Evolutionary conservation across 768 basidiomycete genomes (phyloP).

Genomic region (Hericium coralloides): DNA sequence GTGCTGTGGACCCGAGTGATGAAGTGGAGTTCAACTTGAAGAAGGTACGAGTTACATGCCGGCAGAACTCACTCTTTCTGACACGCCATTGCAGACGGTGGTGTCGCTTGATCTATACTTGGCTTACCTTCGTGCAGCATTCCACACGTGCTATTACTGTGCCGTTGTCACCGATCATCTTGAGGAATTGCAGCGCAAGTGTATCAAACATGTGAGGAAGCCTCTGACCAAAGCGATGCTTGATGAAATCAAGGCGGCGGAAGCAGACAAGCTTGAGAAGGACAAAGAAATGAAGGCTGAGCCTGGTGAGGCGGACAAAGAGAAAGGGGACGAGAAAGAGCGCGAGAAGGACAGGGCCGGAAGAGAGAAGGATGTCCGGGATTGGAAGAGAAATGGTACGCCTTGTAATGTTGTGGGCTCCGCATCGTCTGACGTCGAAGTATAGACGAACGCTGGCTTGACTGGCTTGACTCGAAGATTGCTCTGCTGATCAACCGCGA

Average conservation of each 20-base stretch:
- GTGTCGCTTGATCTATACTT: slow-evolving; percentile 88
- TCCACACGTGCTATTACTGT: slow-evolving; percentile 97
- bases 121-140: slow-evolving; percentile 86
- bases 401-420: slow-evolving; percentile 8
- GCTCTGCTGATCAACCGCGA: slow-evolving; percentile 71
- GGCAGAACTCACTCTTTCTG: slow-evolving; percentile 10
- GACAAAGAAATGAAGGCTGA: slow-evolving; percentile 41
- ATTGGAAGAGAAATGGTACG: slow-evolving; percentile 64
- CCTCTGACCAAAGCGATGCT: slow-evolving; percentile 52
- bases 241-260: slow-evolving; percentile 53
- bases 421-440: slow-evolving; percentile 4
- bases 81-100: slow-evolving; percentile 40
- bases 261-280: slow-evolving; percentile 29
- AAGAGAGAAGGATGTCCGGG: slow-evolving; percentile 26
- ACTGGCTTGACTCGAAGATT: slow-evolving; percentile 82
- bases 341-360: slow-evolving; percentile 10
- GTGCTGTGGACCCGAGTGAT: slow-evolving; percentile 46
- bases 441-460: slow-evolving; percentile 81
- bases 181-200: slow-evolving; percentile 93
- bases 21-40: slow-evolving; percentile 59
- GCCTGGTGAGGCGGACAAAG: slow-evolving; percentile 32
- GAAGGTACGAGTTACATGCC: slow-evolving; percentile 42
- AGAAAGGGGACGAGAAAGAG: slow-evolving; percentile 25
- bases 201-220: slow-evolving; percentile 84
- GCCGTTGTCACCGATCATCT: slow-evolving; percentile 84